Evolutionary conservation across 345 rosid genomes (phyloP).

Genomic region (Luvunga scandens): DNA sequence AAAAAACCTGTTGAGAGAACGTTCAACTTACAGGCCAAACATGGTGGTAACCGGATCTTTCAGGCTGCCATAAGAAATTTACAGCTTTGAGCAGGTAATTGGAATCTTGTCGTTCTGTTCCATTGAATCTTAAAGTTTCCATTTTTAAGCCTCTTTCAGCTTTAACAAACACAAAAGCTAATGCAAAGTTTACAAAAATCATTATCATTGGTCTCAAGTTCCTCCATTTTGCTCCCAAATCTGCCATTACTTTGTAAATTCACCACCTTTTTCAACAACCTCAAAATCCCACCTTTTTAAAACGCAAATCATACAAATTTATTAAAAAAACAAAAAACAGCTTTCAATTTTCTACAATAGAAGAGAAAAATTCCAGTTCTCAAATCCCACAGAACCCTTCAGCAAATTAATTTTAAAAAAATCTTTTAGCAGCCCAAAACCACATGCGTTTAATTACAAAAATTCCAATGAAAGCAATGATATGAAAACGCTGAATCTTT

Average conservation of each 20-base stretch:
- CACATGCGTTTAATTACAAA: background rate
- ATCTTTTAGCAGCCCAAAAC: background rate
- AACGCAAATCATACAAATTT: background rate
- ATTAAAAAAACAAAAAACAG: background rate
- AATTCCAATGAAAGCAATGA: background rate
- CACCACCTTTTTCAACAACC: background rate
- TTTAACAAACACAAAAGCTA: constrained; percentile 49
- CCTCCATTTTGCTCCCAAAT: constrained; percentile 37
- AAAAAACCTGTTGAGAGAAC: background rate
- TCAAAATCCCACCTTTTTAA: background rate
- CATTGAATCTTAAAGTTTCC: constrained; percentile 14
- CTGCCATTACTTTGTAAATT: constrained; percentile 34
- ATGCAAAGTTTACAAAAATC: constrained; percentile 25
- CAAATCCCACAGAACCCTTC: background rate
- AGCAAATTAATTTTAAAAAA: background rate
- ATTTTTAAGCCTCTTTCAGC: constrained; percentile 51
- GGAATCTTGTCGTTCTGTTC: constrained; percentile 24
- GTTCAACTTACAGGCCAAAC: constrained; percentile 68
- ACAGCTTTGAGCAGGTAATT: constrained; percentile 26
- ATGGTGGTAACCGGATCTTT: constrained; percentile 50
- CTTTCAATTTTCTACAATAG: background rate
- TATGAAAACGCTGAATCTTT: background rate
- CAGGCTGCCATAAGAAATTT: constrained; percentile 46
- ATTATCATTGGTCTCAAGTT: constrained; percentile 34
- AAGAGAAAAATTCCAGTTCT: background rate